Evolutionary conservation across 1,284 basidiomycete species (phyloP), one percentile per base, ranked within the genome.

Genomic region (Ceratobasidium sp.): DNA sequence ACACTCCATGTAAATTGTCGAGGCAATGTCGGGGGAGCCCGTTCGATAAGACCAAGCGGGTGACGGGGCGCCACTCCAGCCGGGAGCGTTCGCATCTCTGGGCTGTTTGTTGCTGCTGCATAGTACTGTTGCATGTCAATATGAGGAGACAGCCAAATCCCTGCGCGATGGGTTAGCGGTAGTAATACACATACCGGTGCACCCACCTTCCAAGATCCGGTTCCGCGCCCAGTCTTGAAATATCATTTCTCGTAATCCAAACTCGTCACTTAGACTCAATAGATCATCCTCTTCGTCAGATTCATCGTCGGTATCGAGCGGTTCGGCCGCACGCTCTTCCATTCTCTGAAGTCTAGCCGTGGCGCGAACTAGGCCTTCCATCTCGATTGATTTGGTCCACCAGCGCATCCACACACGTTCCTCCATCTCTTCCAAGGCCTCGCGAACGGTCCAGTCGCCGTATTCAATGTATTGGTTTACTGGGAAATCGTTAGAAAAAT

Each of bases 331-430:
- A 17, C 58, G 58, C 27, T 62, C 58, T 35, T 62, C 58, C 43
- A 62, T 62, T 22, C 58, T 42, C 17, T 62, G 58, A 25, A 62
- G 42, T 20, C 58, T 42, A 1, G 58, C 58, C 25, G 58, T 62
- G 10, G 58, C 58, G 13, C 58, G 58, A 27, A 62, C 58, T 25
- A 62, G 58, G 25, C 58, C 58, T 25, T 62, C 58, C 58, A 62
- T 62, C 20, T 62, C 58, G 32, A 29, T 43, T 7, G 58, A 42
- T 29, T 62, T 62, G 29, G 58, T 62, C 58, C 58, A 62, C 43
- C 45, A 62, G 25, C 58, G 58, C 45, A 62, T 47, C 58, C 58
- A 62, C n/a, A 62, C 58, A 20, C 58, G 58, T 22, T 62, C 58
- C 31, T 62, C 58, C 58, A 62, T 62, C 22, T 62, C 58, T 27